These are phyloP conservation scores for Aspergillus sp. DNA, from an alignment of 2,329 filamentous ascomycete genomes.

Conservation along the genomic window DNA sequence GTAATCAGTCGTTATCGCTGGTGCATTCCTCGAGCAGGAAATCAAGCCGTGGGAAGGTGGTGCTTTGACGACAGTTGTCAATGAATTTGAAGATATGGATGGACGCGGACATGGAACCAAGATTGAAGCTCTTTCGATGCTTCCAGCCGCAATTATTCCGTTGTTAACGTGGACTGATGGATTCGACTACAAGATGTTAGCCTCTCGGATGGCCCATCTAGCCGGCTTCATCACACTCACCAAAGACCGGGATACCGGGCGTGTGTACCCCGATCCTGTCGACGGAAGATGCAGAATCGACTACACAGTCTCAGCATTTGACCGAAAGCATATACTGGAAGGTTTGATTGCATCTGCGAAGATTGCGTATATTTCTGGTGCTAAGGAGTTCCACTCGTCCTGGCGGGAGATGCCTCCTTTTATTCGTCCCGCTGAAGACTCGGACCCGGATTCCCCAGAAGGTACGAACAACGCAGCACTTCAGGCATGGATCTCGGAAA, in stretches of 20 bases:
- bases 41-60: slow-evolving; percentile 69
- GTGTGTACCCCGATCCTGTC: slow-evolving; percentile 65
- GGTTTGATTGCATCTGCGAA: slow-evolving; percentile 69
- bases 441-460: slow-evolving; percentile 21
- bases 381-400: slow-evolving; percentile 69
- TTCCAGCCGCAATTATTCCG: slow-evolving; percentile 62
- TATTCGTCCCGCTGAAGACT: slow-evolving; percentile 36
- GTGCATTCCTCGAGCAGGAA: slow-evolving; percentile 64
- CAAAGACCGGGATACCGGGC: slow-evolving; percentile 71
- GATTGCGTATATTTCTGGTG: slow-evolving; percentile 73
- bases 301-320: slow-evolving; percentile 68
- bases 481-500: slow-evolving; percentile 49
- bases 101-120: slow-evolving; percentile 75
- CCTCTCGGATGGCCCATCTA: slow-evolving; percentile 64
- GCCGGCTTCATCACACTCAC: slow-evolving; percentile 68
- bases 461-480: slow-evolving; percentile 53
- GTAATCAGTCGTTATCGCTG: slow-evolving; percentile 33
- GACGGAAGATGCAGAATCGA: slow-evolving; percentile 62
- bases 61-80: slow-evolving; percentile 74
- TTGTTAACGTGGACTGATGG: slow-evolving; percentile 64
- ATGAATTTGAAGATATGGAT: slow-evolving; percentile 76
- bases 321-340: slow-evolving; percentile 66
- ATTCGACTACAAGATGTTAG: slow-evolving; percentile 66
- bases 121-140: slow-evolving; percentile 71
- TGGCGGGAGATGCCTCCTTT: slow-evolving; percentile 64